These are phyloP conservation scores for Scleromitrula shiraiana DNA, from an alignment of 2,329 filamentous ascomycete species.

Conservation along the genomic window DNA sequence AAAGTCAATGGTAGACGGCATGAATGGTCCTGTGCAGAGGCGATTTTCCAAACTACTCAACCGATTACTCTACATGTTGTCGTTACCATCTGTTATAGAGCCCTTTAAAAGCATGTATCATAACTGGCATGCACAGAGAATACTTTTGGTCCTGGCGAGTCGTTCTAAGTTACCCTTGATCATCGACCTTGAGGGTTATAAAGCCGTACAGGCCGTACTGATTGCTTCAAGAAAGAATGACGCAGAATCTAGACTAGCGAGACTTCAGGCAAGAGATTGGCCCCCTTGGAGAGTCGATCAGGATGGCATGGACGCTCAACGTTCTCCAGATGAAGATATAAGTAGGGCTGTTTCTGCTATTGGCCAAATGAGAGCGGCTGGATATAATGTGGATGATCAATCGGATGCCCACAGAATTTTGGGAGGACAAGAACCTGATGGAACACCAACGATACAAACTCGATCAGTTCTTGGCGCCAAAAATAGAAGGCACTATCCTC, in stretches of 20 bases:
- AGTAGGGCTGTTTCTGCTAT: constrained; percentile 47
- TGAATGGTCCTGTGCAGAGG: constrained; percentile 11
- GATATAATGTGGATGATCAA: constrained; percentile 38
- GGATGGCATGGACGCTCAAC: constrained; percentile 51
- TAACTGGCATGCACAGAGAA: constrained; percentile 51
- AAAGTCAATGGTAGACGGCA: neutral
- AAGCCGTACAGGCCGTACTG: constrained; percentile 46
- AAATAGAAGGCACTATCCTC: constrained; percentile 1
- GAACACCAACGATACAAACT: constrained; percentile 50
- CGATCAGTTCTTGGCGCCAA: constrained; percentile 29
- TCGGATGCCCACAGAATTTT: constrained; percentile 45
- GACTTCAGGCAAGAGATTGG: constrained; percentile 46
- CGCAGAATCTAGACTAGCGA: constrained; percentile 41
- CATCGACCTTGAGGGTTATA: constrained; percentile 45
- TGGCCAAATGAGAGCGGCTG: constrained; percentile 47
- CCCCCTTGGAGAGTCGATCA: constrained; percentile 50
- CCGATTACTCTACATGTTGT: constrained; percentile 32
- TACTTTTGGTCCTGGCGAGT: constrained; percentile 45
- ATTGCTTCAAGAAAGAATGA: constrained; percentile 45
- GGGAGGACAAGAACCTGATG: constrained; percentile 43
- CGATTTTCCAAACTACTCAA: constrained; percentile 35
- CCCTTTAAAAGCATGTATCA: constrained; percentile 35
- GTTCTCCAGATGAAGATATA: constrained; percentile 42
- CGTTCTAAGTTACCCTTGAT: constrained; percentile 40
- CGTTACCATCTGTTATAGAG: constrained; percentile 28